Conservation (phyloP, 1,284 basidiomycete genomes). For the Ceratobasidium papillatum region DNA sequence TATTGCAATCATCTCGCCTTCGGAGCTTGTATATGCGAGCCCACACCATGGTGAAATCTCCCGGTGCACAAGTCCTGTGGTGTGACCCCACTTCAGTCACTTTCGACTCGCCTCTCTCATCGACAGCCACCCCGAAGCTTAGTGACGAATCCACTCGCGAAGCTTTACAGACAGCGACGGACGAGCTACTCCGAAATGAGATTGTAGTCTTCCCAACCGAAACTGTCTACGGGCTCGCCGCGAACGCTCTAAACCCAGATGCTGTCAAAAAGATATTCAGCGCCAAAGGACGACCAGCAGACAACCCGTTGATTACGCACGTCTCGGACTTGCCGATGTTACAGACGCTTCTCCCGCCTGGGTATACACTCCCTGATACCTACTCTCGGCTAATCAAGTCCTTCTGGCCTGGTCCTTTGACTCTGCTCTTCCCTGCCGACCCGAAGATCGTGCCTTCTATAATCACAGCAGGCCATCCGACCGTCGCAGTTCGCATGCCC, state of each 20-base stretch:
- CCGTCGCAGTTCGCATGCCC: conserved; percentile 94
- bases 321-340: conserved; percentile 90
- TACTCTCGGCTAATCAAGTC: conserved; percentile 78
- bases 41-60: conserved; percentile 7
- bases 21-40: conserved; percentile 4
- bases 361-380: conserved; percentile 65
- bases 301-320: conserved; percentile 98
- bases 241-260: conserved; percentile 73
- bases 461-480: conserved; percentile 80
- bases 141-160: conserved; percentile 8
- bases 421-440: conserved; percentile 86
- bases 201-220: conserved; percentile 94
- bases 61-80: neutral
- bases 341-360: conserved; percentile 69
- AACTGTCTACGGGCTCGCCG: conserved; percentile 97
- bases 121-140: neutral
- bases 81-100: conserved; percentile 7
- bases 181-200: conserved; percentile 22
- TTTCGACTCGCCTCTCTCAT: neutral
- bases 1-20: neutral
- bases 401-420: conserved; percentile 97
- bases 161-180: conserved; percentile 12
- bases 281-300: conserved; percentile 91
- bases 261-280: conserved; percentile 83
- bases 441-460: conserved; percentile 65